phyloP scores from a whole-genome alignment of 2,329 filamentous ascomycete genomes.

The Beauveria sp. region DNA sequence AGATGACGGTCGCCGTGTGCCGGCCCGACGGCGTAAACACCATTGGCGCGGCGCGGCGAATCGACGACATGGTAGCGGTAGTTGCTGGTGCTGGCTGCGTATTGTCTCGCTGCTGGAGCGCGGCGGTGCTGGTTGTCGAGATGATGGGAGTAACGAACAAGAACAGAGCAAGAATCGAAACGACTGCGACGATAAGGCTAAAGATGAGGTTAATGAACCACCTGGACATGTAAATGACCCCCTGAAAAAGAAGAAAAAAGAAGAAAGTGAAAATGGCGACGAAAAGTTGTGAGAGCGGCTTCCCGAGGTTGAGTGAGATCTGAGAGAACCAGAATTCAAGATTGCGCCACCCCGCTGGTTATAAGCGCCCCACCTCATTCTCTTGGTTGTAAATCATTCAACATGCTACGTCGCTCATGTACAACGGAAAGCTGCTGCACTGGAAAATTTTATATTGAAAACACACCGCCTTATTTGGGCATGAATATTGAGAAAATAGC shows the following conservation, averaged over 20 bases:
- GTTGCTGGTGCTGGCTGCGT: background rate
- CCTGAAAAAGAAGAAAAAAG: background rate
- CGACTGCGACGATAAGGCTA: background rate
- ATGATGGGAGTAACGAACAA: background rate
- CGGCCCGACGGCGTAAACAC: constrained; percentile 71
- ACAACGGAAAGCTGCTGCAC: background rate
- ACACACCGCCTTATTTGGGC: too few species aligned
- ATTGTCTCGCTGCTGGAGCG: background rate
- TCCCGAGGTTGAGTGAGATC: background rate
- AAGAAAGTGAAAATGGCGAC: background rate
- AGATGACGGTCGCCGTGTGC: constrained; percentile 93
- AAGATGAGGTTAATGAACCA: background rate
- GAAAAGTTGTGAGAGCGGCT: background rate
- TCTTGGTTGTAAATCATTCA: background rate
- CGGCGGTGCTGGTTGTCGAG: background rate
- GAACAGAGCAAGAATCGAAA: background rate
- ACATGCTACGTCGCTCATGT: background rate
- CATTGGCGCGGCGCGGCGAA: constrained; percentile 42
- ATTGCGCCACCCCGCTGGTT: background rate
- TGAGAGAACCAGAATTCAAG: background rate
- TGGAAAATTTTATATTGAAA: background rate
- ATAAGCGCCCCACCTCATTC: background rate
- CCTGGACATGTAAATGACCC: background rate
- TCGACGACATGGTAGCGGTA: constrained; percentile 17
- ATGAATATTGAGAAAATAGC: background rate